A percentile compares a stretch with the other conserved stretches of the same genome.
Evolutionary conservation across 2,329 filamentous ascomycete genomes (phyloP).

Genomic region (Sclerotiophoma versabilis): DNA sequence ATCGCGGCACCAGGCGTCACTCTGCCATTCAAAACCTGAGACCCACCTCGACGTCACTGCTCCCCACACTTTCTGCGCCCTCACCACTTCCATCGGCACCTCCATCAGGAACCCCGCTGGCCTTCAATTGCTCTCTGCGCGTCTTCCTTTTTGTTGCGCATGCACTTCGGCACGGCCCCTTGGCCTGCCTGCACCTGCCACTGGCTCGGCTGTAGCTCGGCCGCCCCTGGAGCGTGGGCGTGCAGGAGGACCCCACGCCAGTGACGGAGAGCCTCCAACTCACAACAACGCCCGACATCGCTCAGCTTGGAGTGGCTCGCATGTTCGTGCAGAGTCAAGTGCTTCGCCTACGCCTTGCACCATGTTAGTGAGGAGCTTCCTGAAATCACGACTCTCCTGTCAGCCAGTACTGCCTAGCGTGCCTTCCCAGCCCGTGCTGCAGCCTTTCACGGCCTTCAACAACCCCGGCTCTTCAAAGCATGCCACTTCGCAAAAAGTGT

Average conservation of each 20-base stretch:
- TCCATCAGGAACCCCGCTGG: constrained; percentile 7
- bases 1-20: constrained; percentile 4
- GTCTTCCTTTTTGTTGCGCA: constrained; percentile 19
- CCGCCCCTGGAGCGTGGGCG: constrained; percentile 8
- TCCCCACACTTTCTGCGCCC: constrained; percentile 2
- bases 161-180: constrained; percentile 9
- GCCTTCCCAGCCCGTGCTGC: too few species aligned
- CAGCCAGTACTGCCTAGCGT: too few species aligned
- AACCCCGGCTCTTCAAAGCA: constrained; percentile 12
- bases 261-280: constrained; percentile 1
- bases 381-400: too few species aligned
- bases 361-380: too few species aligned
- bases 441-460: too few species aligned
- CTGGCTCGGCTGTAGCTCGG: constrained; percentile 29
- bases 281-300: neutral
- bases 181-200: constrained; percentile 13
- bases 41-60: constrained; percentile 13
- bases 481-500: neutral
- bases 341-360: too few species aligned
- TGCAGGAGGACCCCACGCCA: constrained; percentile 12
- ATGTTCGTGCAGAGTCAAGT: too few species aligned
- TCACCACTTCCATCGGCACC: constrained; percentile 8
- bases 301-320: too few species aligned
- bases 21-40: neutral
- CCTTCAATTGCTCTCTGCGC: constrained; percentile 22